Evolutionary conservation across 257 asterid species (phyloP).

Genomic region (Nicotiana benthamiana): DNA sequence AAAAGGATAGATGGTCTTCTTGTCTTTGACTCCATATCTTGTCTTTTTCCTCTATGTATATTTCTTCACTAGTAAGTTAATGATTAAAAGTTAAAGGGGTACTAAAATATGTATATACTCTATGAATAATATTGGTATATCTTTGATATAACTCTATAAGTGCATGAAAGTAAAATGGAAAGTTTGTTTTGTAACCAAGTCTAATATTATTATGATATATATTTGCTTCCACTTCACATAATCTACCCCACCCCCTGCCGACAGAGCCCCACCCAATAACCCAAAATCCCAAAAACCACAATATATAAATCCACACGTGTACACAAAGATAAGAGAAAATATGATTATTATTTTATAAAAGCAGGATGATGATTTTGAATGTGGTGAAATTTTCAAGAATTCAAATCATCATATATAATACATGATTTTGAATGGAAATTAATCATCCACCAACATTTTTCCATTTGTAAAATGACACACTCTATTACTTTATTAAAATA

Average conservation of each 20-base stretch:
- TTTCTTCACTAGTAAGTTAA: constrained; percentile 47
- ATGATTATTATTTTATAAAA: background rate
- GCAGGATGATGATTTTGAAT: background rate
- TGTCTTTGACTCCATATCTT: constrained; percentile 53
- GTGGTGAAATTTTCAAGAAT: constrained; percentile 5
- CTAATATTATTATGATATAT: constrained; percentile 13
- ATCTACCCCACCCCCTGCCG: constrained; percentile 14
- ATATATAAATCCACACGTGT: constrained; percentile 32
- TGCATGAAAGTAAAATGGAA: constrained; percentile 15
- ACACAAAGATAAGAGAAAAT: constrained; percentile 18
- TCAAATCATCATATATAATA: background rate
- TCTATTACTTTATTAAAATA: background rate
- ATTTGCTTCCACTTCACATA: constrained; percentile 47
- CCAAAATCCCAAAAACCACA: background rate
- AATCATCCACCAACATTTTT: background rate
- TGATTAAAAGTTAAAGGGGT: constrained; percentile 6
- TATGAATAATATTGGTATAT: background rate
- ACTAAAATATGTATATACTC: constrained; percentile 2
- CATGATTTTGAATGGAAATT: background rate
- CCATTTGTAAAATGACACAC: background rate
- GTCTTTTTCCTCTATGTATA: constrained; percentile 24
- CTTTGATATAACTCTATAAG: background rate
- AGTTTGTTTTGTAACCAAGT: constrained; percentile 35
- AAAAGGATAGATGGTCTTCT: constrained; percentile 42
- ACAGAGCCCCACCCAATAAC: background rate